These are phyloP conservation scores for Myxozyma geophila DNA, from an alignment of 805 yeast species.

Conservation along the genomic window DNA sequence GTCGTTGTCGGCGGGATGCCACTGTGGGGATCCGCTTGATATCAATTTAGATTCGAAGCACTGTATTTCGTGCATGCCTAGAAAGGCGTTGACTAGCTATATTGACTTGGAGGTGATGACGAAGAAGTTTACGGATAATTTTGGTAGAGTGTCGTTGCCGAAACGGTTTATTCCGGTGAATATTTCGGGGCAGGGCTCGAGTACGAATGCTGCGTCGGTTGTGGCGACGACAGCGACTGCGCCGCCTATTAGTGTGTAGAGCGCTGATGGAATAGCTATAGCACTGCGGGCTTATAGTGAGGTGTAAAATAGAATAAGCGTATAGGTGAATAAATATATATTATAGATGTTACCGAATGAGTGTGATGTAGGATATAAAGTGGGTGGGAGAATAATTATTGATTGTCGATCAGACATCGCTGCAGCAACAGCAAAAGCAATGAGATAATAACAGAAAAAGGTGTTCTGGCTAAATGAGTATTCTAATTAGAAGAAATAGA, in stretches of 20 bases:
- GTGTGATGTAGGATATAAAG: too few species aligned
- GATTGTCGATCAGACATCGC: too few species aligned
- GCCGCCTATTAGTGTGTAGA: constrained; percentile 13
- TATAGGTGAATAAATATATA: too few species aligned
- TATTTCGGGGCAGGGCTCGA: constrained; percentile 46
- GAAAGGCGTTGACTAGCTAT: constrained; percentile 87
- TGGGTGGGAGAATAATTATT: too few species aligned
- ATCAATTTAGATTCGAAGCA: constrained; percentile 95
- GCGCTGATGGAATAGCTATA: neutral
- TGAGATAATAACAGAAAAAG: too few species aligned
- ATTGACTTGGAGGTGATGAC: constrained; percentile 87
- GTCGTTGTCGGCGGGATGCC: constrained; percentile 97
- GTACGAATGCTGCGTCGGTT: constrained; percentile 11
- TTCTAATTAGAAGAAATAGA: too few species aligned
- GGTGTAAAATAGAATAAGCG: neutral
- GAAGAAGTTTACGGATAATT: constrained; percentile 78
- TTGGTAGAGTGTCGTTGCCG: constrained; percentile 86
- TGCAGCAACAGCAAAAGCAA: too few species aligned
- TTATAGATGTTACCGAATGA: too few species aligned
- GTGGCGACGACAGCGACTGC: constrained; percentile 14
- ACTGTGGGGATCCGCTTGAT: constrained; percentile 95
- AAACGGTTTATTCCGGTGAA: constrained; percentile 73
- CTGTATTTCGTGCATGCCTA: constrained; percentile 93
- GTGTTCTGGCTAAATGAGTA: too few species aligned
- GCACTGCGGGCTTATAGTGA: neutral